These are phyloP conservation scores for Auricularia auricula-judae DNA, from an alignment of 768 basidiomycete genomes.

Conservation along the genomic window DNA sequence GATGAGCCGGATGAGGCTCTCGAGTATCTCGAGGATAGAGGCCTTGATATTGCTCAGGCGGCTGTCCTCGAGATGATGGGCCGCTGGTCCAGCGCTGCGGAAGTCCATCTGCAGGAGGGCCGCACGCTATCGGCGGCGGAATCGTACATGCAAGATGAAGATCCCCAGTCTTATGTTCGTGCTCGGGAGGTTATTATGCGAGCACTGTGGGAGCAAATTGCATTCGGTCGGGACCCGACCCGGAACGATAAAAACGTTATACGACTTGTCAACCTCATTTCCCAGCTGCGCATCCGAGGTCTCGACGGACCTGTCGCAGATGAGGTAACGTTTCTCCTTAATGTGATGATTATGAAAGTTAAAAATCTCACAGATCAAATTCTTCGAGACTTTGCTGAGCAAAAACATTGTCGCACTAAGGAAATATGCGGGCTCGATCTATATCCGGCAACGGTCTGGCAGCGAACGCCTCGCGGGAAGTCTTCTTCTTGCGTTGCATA, in stretches of 20 bases:
- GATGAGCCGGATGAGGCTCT: constrained; percentile 37
- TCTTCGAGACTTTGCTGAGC: constrained; percentile 10
- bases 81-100: constrained; percentile 38
- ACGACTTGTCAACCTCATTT: constrained; percentile 18
- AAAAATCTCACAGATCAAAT: constrained; percentile 7
- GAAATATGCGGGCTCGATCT: neutral
- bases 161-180: constrained; percentile 17
- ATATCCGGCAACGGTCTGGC: neutral
- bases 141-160: constrained; percentile 28
- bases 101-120: constrained; percentile 38
- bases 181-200: constrained; percentile 31
- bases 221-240: constrained; percentile 25
- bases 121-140: constrained; percentile 35
- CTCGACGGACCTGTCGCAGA: neutral
- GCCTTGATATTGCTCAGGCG: constrained; percentile 38
- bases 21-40: constrained; percentile 45
- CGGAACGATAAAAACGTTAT: neutral
- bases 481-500: neutral
- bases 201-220: constrained; percentile 33
- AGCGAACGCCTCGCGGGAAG: neutral
- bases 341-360: constrained; percentile 6
- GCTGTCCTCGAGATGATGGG: constrained; percentile 32
- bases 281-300: constrained; percentile 7
- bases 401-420: neutral
- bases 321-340: constrained; percentile 6